Conservation (phyloP, 805 yeast species). For the Saccharomycopsis fibuligera region DNA sequence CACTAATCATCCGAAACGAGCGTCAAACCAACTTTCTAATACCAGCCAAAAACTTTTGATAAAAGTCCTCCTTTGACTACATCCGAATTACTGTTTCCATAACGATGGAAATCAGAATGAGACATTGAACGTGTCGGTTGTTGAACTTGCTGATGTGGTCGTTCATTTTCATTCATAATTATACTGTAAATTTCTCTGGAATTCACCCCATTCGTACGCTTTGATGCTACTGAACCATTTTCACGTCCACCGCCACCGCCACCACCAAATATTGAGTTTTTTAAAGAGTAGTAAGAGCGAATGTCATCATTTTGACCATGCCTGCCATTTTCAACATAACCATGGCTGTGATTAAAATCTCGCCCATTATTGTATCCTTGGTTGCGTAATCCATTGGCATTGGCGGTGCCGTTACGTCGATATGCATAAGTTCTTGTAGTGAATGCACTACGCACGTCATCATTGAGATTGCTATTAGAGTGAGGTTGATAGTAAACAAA, state of each 20-base stretch:
- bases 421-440: slow-evolving; percentile 6
- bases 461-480: not conserved
- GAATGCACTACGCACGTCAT: slow-evolving; percentile 5
- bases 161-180: not conserved
- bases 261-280: slow-evolving; percentile 1
- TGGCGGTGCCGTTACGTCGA: not conserved
- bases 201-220: not conserved
- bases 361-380: not conserved
- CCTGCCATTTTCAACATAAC: not conserved
- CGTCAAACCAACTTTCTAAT: too few relatives aligned
- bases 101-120: too few relatives aligned
- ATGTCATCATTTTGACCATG: not conserved
- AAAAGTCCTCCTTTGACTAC: too few relatives aligned
- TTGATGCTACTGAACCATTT: slow-evolving; percentile 1
- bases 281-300: slow-evolving; percentile 2
- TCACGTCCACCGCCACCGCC: too few relatives aligned
- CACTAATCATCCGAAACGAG: too few relatives aligned
- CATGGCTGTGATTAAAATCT: not conserved
- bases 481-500: slow-evolving; percentile 15
- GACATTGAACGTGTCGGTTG: too few relatives aligned
- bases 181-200: slow-evolving; percentile 7
- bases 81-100: too few relatives aligned
- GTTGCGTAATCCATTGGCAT: not conserved
- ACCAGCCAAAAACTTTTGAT: too few relatives aligned
- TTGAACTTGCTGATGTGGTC: too few relatives aligned